Evolutionary conservation across 192 early-diverging fungal species (phyloP), one percentile per base, ranked within the genome.

Genomic region (Gryganskiella cystojenkinii): DNA sequence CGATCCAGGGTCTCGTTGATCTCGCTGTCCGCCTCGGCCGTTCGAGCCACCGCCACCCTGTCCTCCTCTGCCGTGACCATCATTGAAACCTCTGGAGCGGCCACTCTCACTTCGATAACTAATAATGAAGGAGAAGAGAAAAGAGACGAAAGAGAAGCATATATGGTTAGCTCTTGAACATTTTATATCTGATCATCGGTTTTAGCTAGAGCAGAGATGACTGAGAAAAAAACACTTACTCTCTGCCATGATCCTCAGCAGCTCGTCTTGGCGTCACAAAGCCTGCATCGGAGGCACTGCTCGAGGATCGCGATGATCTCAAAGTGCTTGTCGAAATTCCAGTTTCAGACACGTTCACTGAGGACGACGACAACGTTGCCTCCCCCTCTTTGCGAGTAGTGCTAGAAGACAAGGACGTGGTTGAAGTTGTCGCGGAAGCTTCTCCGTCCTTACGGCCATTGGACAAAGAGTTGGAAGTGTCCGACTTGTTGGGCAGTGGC

Each of bases 401-500:
- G n/a, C n/a, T n/a, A n/a, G n/a, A n/a, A n/a, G n/a, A n/a, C n/a
- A n/a, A n/a, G n/a, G n/a, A n/a, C n/a, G n/a, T n/a, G n/a, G n/a
- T n/a, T n/a, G n/a, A n/a, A n/a, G 59, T 7, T 20, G 30, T 54
- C 5, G 70, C 33, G 4, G 37, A 25, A 2, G 19, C 25, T 22
- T 71, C 61, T 22, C 44, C 24, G 14, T 71, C 70, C 5, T 49
- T 37, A 5, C 70, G 58, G 4, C 10, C 3, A 10, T 14, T 44
- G 20, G n/a, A n/a, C n/a, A n/a, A n/a, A 59, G 49, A 3, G 46
- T 57, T 33, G 70, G 70, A 10, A n/a, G 70, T 64, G 45, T 10
- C 34, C 10, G 56, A 42, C 20, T 34, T 50, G 45, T 27, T 56
- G 3, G 25, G 56, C 17, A 73, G 37, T 31, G 56, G 62, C 14